Evolutionary conservation across 352 stramenopile species (phyloP).

Genomic region (Globisporangium sylvaticum): DNA sequence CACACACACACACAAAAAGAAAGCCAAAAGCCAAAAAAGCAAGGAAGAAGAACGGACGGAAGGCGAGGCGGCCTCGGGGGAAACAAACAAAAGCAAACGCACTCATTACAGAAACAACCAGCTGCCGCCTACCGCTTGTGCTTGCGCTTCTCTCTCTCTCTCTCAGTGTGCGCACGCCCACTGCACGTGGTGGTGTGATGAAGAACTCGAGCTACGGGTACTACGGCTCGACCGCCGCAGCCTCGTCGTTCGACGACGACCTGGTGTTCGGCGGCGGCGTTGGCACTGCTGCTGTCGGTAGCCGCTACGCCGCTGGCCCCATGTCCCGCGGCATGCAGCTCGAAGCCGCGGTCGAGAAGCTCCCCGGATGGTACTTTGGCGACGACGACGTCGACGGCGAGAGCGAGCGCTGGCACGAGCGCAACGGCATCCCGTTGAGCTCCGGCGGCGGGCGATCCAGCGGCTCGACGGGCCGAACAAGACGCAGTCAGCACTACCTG

Average conservation of each 20-base stretch:
- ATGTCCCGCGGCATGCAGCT: slow-evolving; percentile 59
- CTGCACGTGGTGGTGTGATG: slow-evolving; percentile 5
- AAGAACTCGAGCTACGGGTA: slow-evolving; percentile 20
- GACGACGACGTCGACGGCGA: slow-evolving; percentile 20
- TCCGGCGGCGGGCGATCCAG: background rate
- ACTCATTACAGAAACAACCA: slow-evolving; percentile 14
- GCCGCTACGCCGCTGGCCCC: slow-evolving; percentile 8
- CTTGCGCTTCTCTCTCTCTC: background rate
- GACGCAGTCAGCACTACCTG: slow-evolving; percentile 13
- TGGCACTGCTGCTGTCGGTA: background rate
- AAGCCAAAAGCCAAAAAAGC: background rate
- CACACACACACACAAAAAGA: background rate
- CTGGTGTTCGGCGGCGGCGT: background rate
- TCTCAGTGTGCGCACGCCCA: background rate
- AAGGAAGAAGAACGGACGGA: background rate
- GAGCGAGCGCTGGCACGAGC: slow-evolving; percentile 7
- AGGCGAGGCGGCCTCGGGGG: background rate
- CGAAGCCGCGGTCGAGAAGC: slow-evolving; percentile 60
- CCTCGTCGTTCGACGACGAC: slow-evolving; percentile 16
- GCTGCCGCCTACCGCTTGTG: background rate
- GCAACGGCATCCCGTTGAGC: slow-evolving; percentile 7
- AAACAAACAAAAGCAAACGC: background rate
- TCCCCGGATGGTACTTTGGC: slow-evolving; percentile 67
- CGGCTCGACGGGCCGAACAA: slow-evolving; percentile 13
- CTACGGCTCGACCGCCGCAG: slow-evolving; percentile 17